These are phyloP conservation scores for Monoraphidium neglectum DNA, from an alignment of 139 green algal species.

Conservation along the genomic window DNA sequence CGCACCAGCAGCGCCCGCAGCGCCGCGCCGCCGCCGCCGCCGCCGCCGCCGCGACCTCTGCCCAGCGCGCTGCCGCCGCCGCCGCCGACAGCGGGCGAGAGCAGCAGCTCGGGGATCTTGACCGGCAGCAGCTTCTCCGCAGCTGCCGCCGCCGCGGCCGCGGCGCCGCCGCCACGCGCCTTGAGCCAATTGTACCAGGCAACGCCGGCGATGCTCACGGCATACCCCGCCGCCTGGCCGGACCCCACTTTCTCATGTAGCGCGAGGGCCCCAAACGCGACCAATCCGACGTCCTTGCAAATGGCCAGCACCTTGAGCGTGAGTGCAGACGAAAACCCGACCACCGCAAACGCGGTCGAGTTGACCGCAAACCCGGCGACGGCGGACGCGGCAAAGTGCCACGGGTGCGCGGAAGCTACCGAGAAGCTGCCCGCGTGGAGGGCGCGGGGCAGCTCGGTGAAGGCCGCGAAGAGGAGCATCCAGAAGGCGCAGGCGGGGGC, in stretches of 20 bases:
- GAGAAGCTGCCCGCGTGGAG: no score
- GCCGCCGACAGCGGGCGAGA: no score
- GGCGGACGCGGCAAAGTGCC: conserved; percentile 4
- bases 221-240: conserved; percentile 8
- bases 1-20: no score
- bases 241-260: conserved; percentile 2
- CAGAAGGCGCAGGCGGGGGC: not conserved
- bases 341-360: conserved; percentile 12
- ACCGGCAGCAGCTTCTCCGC: no score
- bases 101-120: no score
- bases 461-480: no score
- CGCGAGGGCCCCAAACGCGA: conserved; percentile 1
- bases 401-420: not conserved
- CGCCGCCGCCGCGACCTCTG: no score
- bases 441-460: no score
- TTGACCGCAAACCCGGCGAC: conserved; percentile 22
- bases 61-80: no score
- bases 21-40: no score
- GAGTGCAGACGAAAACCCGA: conserved; percentile 16
- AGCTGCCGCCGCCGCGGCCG: no score
- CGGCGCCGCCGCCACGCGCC: not conserved
- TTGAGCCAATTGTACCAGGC: conserved; percentile 29
- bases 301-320: conserved; percentile 25
- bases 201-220: not conserved
- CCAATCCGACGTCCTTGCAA: conserved; percentile 26